These are phyloP conservation scores for Medicago arabica DNA, from an alignment of 306 rosid genomes.

Conservation along the genomic window DNA sequence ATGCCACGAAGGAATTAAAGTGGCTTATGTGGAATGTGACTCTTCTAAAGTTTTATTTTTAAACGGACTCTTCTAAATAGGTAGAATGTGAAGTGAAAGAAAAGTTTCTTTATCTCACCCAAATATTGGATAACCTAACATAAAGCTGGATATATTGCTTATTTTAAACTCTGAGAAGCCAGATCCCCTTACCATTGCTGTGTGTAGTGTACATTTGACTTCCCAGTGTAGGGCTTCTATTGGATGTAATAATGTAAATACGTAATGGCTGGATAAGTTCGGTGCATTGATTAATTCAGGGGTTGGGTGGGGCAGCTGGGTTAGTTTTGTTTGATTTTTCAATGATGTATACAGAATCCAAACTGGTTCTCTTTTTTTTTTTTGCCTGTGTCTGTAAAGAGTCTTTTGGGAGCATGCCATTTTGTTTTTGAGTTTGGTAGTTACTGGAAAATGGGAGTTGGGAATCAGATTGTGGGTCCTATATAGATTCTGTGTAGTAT, in stretches of 20 bases:
- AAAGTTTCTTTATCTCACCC: background rate
- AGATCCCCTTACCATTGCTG: background rate
- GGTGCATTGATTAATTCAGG: slow-evolving; percentile 1
- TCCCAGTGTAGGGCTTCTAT: background rate
- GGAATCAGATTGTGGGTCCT: background rate
- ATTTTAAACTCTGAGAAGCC: background rate
- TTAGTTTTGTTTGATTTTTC: slow-evolving; percentile 15
- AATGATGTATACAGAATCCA: background rate
- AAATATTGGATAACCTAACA: background rate
- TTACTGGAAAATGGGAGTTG: background rate
- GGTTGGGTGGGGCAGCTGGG: slow-evolving; percentile 9
- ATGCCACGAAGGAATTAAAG: slow-evolving; percentile 13
- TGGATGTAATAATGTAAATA: slow-evolving; percentile 3
- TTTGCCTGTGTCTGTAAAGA: background rate
- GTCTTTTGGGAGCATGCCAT: background rate
- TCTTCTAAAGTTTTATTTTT: background rate
- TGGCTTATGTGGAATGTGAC: background rate
- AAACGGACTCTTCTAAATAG: background rate
- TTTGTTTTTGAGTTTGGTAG: slow-evolving; percentile 1
- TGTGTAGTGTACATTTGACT: background rate
- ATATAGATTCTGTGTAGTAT: background rate
- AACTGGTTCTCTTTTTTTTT: background rate
- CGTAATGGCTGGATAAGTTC: background rate
- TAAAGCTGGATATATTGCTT: background rate
- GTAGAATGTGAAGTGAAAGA: background rate